Evolutionary conservation across 2,329 filamentous ascomycete genomes (phyloP).

Genomic region (Fusarium armeniacum): DNA sequence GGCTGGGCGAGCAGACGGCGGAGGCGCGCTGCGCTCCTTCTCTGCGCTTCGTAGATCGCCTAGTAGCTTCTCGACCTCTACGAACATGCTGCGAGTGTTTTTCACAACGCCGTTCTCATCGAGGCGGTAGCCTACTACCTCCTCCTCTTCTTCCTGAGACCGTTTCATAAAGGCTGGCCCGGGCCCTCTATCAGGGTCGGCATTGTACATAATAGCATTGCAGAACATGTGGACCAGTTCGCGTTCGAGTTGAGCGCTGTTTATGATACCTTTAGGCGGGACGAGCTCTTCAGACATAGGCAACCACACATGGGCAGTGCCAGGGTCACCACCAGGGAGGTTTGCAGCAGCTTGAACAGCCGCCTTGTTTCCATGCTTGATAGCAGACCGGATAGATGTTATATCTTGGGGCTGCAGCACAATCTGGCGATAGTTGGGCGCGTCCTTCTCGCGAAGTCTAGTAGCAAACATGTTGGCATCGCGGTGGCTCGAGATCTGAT

Average conservation of each 20-base stretch:
- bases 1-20: conserved; percentile 53
- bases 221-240: conserved; percentile 97
- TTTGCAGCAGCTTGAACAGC: conserved; percentile 72
- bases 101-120: conserved; percentile 90
- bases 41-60: conserved; percentile 83
- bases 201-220: conserved; percentile 99
- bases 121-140: conserved; percentile 72
- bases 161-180: conserved; percentile 71
- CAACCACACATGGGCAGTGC: conserved; percentile 71
- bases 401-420: conserved; percentile 83
- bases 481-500: conserved; percentile 82
- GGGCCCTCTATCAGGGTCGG: conserved; percentile 80
- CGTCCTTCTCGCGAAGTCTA: conserved; percentile 79
- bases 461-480: conserved; percentile 85
- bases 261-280: conserved; percentile 91
- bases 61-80: conserved; percentile 85
- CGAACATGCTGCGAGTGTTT: conserved; percentile 90
- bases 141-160: conserved; percentile 60
- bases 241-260: conserved; percentile 91
- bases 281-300: conserved; percentile 82
- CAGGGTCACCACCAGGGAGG: conserved; percentile 71
- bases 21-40: conserved; percentile 61
- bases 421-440: conserved; percentile 80
- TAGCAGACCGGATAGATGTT: conserved; percentile 81
- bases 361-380: conserved; percentile 78